Evolutionary conservation across 345 rosid species (phyloP).

Genomic region (Euphorbia peplus): DNA sequence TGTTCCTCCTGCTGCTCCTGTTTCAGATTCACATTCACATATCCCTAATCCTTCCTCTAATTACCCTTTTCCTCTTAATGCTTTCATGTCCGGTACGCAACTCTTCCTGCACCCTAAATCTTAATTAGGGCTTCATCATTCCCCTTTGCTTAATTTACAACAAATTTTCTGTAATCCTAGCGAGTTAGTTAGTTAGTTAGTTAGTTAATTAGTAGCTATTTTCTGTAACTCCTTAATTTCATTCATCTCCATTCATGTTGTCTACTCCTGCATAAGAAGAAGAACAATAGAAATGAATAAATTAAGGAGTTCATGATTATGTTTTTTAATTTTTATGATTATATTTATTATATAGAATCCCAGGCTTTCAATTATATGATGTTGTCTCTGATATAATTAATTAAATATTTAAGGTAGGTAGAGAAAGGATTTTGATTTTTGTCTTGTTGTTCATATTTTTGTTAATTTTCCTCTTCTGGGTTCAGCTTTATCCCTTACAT

Average conservation of each 20-base stretch:
- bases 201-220: too few species aligned
- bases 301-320: not conserved
- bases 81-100: constrained; percentile 32
- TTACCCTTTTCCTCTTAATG: constrained; percentile 24
- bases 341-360: not conserved
- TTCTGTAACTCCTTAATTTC: not conserved
- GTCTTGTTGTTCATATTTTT: constrained; percentile 33
- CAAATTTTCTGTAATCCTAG: not conserved
- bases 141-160: not conserved
- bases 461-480: not conserved
- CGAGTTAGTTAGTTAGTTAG: too few species aligned
- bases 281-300: not conserved
- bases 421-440: constrained; percentile 22
- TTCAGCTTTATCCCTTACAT: constrained; percentile 3
- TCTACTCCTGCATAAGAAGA: too few species aligned
- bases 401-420: not conserved
- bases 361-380: constrained; percentile 4
- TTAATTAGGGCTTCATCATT: constrained; percentile 16
- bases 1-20: not conserved
- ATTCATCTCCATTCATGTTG: not conserved
- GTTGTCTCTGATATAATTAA: not conserved
- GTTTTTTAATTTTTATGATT: not conserved
- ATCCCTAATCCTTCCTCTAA: constrained; percentile 9
- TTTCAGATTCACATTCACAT: constrained; percentile 5
- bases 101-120: constrained; percentile 32